Base-by-base conservation (phyloP, 495 filamentous ascomycete genomes). In the Lophium mytilinum region DNA sequence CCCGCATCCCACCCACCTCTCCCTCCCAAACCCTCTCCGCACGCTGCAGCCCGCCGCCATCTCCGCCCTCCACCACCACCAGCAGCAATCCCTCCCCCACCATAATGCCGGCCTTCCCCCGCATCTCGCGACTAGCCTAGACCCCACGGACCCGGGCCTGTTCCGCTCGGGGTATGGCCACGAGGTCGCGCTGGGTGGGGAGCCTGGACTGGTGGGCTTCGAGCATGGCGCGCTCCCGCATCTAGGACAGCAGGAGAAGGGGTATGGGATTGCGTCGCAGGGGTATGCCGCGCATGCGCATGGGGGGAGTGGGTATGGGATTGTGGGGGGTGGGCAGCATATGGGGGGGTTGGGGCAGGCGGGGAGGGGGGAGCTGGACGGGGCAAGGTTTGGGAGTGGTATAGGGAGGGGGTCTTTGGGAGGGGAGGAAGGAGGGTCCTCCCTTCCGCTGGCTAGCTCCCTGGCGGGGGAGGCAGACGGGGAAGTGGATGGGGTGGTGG, bases 401-500 rank as follows among this genome's bases (percentile, higher is more conserved):
- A 30, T 30, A 30, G 24, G 24, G 6, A 30, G 24, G 6, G 24
- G 24, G 6, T 30, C 24, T 30, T 30, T 30, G 6, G 24, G 24
- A 30, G 24, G 24, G 24, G 24, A 30, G 2, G 24, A 30, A 6
- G 24, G 24, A 30, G 24, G 24, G 24, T n/a, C n/a, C n/a, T n/a
- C n/a, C n/a, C n/a, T n/a, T n/a, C n/a, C n/a, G n/a, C n/a, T n/a
- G n/a, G n/a, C n/a, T n/a, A 6, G 24, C 6, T 6, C 3, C 24
- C 24, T 30, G 3, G 24, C 24, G 24, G 6, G 24, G 6, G 24
- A 30, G 24, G 24, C 2, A 6, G 24, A 53, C 4, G 37, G 33
- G 30, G 45, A 12, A 3, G n/a, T n/a, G n/a, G n/a, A n/a, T n/a
- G 59, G 68, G 7, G 50, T 47, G n/a, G 57, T 66, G 37, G 73